A percentile compares a stretch with the other conserved stretches of the same genome.
Evolutionary conservation across 208 protist species (phyloP).

Genomic region (Crithidia bombi): DNA sequence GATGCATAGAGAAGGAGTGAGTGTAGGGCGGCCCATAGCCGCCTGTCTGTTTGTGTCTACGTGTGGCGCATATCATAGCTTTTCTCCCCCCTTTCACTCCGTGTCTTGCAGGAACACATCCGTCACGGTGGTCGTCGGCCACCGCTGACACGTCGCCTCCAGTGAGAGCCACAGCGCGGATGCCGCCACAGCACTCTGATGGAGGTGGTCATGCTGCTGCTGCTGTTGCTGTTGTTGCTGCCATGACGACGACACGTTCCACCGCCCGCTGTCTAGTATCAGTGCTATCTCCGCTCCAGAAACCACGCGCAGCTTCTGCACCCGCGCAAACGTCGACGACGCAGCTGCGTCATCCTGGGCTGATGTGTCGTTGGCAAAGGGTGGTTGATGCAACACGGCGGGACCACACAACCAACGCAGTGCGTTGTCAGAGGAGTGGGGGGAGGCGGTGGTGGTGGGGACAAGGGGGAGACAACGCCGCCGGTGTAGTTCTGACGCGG

Average conservation of each 20-base stretch:
- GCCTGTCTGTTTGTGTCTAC: no score
- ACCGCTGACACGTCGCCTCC: conserved; percentile 22
- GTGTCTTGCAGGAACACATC: no score
- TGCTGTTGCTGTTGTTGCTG: background rate
- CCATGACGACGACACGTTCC: background rate
- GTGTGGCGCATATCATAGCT: no score
- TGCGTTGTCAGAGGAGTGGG: background rate
- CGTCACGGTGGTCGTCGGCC: background rate
- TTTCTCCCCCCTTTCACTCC: no score
- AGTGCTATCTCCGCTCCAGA: conserved; percentile 2
- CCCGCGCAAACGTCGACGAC: background rate
- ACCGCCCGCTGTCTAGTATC: background rate
- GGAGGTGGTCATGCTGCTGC: background rate
- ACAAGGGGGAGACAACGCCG: background rate
- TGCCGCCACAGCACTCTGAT: conserved; percentile 11
- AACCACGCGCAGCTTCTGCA: conserved; percentile 7
- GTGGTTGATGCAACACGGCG: conserved; percentile 21
- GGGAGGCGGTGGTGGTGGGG: background rate
- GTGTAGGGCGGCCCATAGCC: no score
- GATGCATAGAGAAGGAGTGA: no score
- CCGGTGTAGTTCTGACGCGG: no score
- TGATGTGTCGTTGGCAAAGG: background rate
- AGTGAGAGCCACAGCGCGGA: conserved; percentile 28
- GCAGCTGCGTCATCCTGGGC: background rate
- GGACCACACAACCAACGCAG: conserved; percentile 13